A percentile compares a stretch with the other conserved stretches of the same genome.
These are phyloP conservation scores for Chlorociboria aeruginascens DNA, from an alignment of 495 filamentous ascomycete species.

Conservation along the genomic window DNA sequence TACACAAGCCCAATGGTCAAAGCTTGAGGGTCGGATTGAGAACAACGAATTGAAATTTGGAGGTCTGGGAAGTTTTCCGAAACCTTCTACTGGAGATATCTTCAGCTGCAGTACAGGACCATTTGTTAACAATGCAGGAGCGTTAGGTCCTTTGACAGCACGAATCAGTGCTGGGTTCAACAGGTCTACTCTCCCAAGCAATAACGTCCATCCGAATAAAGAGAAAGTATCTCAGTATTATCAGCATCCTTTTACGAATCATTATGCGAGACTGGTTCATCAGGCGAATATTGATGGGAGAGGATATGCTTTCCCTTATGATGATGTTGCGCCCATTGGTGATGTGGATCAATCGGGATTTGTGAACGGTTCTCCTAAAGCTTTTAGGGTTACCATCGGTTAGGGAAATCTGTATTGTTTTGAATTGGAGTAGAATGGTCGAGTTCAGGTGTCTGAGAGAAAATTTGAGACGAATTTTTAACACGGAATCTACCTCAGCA, in stretches of 20 bases:
- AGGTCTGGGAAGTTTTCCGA: conserved; percentile 34
- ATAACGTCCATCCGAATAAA: conserved; percentile 38
- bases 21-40: conserved; percentile 38
- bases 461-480: no score
- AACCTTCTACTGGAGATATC: conserved; percentile 51
- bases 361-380: conserved; percentile 13
- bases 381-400: conserved; percentile 13
- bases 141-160: conserved; percentile 41
- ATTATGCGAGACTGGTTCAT: conserved; percentile 51
- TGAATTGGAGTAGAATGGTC: background rate
- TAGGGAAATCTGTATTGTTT: background rate
- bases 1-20: conserved; percentile 21
- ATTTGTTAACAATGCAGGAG: conserved; percentile 36
- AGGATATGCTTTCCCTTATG: conserved; percentile 69
- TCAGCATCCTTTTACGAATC: background rate
- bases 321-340: conserved; percentile 53
- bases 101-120: conserved; percentile 62
- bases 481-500: no score
- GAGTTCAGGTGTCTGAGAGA: no score
- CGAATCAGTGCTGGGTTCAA: conserved; percentile 60
- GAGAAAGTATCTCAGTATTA: conserved; percentile 48
- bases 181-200: conserved; percentile 45
- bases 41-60: conserved; percentile 32
- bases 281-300: conserved; percentile 43
- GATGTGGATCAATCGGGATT: conserved; percentile 47